Conservation (phyloP, 2,329 filamentous ascomycete genomes). For the Mollisiaceae sp. region DNA sequence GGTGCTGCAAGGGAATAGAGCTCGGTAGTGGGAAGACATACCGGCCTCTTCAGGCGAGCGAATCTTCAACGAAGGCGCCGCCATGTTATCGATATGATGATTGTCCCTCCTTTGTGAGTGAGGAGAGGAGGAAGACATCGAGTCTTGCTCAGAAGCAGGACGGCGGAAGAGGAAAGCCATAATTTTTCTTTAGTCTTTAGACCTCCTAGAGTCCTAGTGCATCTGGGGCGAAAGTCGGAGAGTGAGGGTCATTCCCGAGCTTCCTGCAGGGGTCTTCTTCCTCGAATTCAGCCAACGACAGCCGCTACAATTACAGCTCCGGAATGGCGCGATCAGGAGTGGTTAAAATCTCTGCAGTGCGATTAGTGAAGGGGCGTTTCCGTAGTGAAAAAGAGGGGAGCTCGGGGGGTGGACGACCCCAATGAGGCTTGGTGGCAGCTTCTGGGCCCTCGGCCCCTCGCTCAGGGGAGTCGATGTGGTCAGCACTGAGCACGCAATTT, state of each 20-base stretch:
- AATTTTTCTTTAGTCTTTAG: conserved; percentile 18
- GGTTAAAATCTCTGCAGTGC: conserved; percentile 4
- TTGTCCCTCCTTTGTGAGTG: conserved; percentile 29
- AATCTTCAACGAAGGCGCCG: conserved; percentile 51
- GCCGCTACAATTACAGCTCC: conserved; percentile 21
- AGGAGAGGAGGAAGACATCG: conserved; percentile 21
- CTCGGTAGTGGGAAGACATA: conserved; percentile 48
- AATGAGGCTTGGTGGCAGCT: neutral
- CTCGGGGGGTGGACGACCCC: neutral
- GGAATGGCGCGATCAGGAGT: conserved; percentile 11
- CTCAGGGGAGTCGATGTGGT: conserved; percentile 2
- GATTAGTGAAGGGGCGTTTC: conserved; percentile 4
- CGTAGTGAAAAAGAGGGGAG: conserved; percentile 21
- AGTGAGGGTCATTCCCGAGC: conserved; percentile 17
- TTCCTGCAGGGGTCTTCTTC: conserved; percentile 19
- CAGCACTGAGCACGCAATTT: conserved; percentile 33
- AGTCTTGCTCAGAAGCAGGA: conserved; percentile 19
- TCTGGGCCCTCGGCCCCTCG: neutral
- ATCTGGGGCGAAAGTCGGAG: conserved; percentile 20
- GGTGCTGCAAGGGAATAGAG: conserved; percentile 17
- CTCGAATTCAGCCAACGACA: conserved; percentile 19
- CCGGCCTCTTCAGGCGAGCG: conserved; percentile 68
- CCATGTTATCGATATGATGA: conserved; percentile 47
- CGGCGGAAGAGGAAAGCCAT: conserved; percentile 41
- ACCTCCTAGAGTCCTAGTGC: conserved; percentile 14